A percentile compares a stretch with the other conserved stretches of the same genome.
Evolutionary conservation across 2,329 filamentous ascomycete species (phyloP).

Genomic region (Aspergillus terreus): DNA sequence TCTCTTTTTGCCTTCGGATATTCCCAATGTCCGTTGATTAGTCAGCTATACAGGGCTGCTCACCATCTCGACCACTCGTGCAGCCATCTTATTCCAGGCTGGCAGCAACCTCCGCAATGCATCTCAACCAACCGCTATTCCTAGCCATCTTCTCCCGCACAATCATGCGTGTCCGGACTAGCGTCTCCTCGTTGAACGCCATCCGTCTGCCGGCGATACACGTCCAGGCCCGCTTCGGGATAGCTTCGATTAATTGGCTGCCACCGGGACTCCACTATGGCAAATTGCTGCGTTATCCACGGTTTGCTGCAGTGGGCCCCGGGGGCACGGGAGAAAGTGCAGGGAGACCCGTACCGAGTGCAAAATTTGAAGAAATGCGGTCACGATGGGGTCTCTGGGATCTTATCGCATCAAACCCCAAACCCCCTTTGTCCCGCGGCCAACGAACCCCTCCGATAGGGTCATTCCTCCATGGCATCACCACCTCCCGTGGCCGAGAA

Average conservation of each 20-base stretch:
- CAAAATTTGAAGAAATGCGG: neutral
- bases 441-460: neutral
- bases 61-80: no score
- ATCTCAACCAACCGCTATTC: no score
- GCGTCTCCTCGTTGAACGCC: neutral
- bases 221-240: neutral
- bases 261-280: neutral
- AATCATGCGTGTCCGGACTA: neutral
- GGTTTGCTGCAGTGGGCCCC: neutral
- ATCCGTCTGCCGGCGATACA: no score
- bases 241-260: neutral
- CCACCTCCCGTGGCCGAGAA: slow-evolving; percentile 1
- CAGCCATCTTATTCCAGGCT: no score
- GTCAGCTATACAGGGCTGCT: no score
- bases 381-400: neutral
- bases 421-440: neutral
- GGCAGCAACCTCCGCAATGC: no score
- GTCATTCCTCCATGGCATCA: neutral
- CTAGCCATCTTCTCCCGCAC: no score
- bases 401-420: neutral
- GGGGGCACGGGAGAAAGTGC: neutral
- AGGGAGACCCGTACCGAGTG: no score
- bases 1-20: no score
- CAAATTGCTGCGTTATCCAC: neutral
- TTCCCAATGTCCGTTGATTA: no score